phyloP scores from a whole-genome alignment of 139 green algal genomes.

The Edaphochlamys debaryana region DNA sequence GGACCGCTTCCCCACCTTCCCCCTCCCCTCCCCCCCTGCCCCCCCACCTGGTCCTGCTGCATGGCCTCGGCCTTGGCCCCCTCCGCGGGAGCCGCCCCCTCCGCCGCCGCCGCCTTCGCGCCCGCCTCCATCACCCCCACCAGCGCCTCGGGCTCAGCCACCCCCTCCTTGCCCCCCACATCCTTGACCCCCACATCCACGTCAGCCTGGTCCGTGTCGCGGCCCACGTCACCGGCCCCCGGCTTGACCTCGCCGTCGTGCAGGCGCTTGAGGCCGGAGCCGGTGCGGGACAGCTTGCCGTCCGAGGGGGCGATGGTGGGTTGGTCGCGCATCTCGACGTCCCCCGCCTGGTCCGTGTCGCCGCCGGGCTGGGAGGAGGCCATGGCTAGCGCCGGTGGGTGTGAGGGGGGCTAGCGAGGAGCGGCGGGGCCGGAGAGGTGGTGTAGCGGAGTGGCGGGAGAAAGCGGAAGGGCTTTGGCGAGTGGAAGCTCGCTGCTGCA shows the following conservation, averaged over 20 bases:
- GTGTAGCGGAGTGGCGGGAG: neutral
- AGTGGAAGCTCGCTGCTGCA: neutral
- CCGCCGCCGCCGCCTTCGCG: neutral
- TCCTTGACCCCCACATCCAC: too few relatives aligned
- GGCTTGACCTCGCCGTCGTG: conserved; percentile 27
- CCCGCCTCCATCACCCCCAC: neutral
- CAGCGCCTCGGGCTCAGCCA: neutral
- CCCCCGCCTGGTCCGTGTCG: neutral
- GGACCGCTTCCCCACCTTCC: too few relatives aligned
- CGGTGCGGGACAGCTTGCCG: conserved; percentile 1
- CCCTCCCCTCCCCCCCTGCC: too few relatives aligned
- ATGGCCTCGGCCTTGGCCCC: too few relatives aligned
- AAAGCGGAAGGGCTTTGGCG: too few relatives aligned
- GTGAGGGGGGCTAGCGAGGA: too few relatives aligned
- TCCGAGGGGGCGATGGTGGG: neutral
- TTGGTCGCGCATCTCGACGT: conserved; percentile 23
- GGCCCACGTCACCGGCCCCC: too few relatives aligned
- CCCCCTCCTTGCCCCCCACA: neutral
- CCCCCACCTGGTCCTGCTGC: too few relatives aligned
- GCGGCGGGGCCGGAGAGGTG: too few relatives aligned
- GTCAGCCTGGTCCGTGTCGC: neutral
- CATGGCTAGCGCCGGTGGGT: neutral
- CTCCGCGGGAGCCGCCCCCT: too few relatives aligned
- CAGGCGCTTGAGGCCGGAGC: conserved; percentile 19
- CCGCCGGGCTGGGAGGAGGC: too few relatives aligned